phyloP scores from a whole-genome alignment of 805 yeast species.

The Phaffomyces thermotolerans region DNA sequence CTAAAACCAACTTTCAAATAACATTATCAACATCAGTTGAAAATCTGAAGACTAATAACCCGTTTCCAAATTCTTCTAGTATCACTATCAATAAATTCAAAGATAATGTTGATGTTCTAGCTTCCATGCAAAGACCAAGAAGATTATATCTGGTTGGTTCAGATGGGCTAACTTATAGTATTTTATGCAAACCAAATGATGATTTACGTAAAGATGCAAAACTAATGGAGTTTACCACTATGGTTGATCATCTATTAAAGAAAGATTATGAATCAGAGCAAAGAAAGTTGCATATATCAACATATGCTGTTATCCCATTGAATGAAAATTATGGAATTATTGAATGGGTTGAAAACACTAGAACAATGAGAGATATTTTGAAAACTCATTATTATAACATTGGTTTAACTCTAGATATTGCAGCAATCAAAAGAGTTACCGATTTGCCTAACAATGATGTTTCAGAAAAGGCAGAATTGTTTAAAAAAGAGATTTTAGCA shows the following conservation, averaged over 20 bases:
- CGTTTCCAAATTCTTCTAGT: slow-evolving; percentile 38
- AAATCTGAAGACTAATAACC: slow-evolving; percentile 32
- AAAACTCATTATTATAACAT: slow-evolving; percentile 34
- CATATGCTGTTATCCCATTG: slow-evolving; percentile 85
- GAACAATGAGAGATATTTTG: slow-evolving; percentile 62
- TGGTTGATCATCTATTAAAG: slow-evolving; percentile 67
- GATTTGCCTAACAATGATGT: slow-evolving; percentile 20
- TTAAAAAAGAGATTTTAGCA: slow-evolving; percentile 23
- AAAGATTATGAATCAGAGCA: slow-evolving; percentile 66
- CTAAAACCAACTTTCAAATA: slow-evolving; percentile 60
- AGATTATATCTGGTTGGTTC: slow-evolving; percentile 70
- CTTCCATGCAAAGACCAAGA: slow-evolving; percentile 84
- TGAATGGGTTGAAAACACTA: slow-evolving; percentile 78
- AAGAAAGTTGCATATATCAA: slow-evolving; percentile 61
- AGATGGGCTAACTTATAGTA: slow-evolving; percentile 64
- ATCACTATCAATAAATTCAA: slow-evolving; percentile 59
- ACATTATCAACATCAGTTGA: slow-evolving; percentile 48
- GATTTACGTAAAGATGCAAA: slow-evolving; percentile 95
- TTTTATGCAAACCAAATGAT: slow-evolving; percentile 80
- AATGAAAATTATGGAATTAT: slow-evolving; percentile 84
- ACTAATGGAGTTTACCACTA: slow-evolving; percentile 80
- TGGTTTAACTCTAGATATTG: slow-evolving; percentile 28
- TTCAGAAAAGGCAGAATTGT: slow-evolving; percentile 30
- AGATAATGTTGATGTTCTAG: slow-evolving; percentile 58
- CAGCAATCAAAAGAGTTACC: slow-evolving; percentile 21